Evolutionary conservation across 2,329 filamentous ascomycete species (phyloP), one percentile per base, ranked within the genome.

Genomic region (Phaeosphaeria sp.): DNA sequence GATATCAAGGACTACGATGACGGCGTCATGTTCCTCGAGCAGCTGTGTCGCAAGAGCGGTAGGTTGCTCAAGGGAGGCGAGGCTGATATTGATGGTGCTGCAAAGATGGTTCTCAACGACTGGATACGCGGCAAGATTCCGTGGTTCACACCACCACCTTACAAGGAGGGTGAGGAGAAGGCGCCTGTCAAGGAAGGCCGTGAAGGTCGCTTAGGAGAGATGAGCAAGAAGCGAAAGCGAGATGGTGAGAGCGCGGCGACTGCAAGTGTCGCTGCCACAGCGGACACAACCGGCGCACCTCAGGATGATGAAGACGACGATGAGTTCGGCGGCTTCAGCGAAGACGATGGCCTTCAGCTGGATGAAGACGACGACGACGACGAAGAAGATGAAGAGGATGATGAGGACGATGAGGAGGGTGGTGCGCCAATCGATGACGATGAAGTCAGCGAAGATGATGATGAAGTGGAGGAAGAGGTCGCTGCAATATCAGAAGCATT

Each of bases 41-140:
- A 92, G 25, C 82, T 99, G 2, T 94, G 93, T 9, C 84, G 93
- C 56, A 98, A 97, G 77, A 88, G 89, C 56, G 95, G 95, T 17
- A 86, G 93, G 67, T 80, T 99, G 20, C 81, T 98, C 17, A 93
- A 92, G 74, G 94, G 92, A 56, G 95, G 94, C n/a, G 95, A 98
- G 76, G 90, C 94, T 3, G 95, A 99, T 76, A 81, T 97, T 54
- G 94, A 98, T 69, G 93, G 93, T 69, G 93, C 97, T 48, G 95
- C 95, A 1, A 97, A 97, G 79, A 97, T 97, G 88, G 90, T 99
- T 0, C 81, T 99, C 58, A 98, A 97, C 71, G 95, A 99, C 73
- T 99, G 98, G 62, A 87, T 98, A 72, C 83, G 95, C 63, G 95
- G 95, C 55, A 97, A 94, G 79, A 91, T 98, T 23, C 95, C 95